Conservation (phyloP, 2,329 filamentous ascomycete species). For the Aspergillus sp. region DNA sequence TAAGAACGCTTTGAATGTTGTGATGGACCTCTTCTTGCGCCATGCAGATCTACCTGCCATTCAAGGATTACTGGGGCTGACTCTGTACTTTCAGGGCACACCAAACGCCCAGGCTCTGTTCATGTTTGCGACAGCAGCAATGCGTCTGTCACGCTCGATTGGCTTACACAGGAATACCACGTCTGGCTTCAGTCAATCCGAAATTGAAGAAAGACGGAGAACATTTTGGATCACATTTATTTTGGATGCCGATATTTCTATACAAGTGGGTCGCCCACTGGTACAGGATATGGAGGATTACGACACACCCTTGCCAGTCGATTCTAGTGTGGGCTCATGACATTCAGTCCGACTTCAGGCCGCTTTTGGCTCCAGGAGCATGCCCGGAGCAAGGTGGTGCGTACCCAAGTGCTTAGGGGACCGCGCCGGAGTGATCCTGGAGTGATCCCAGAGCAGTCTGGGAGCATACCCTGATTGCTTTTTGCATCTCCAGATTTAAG, state of each 20-base stretch:
- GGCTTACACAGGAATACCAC: conserved; percentile 12
- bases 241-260: conserved; percentile 16
- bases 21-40: conserved; percentile 11
- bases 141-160: conserved; percentile 15
- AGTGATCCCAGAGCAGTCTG: no score
- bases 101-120: conserved; percentile 15
- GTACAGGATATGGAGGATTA: conserved; percentile 12
- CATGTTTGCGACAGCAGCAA: conserved; percentile 14
- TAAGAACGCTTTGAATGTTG: conserved; percentile 13
- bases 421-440: no score
- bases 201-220: conserved; percentile 11
- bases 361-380: no score
- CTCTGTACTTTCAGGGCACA: conserved; percentile 16
- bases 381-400: no score
- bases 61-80: conserved; percentile 13
- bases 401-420: no score
- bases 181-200: conserved; percentile 4
- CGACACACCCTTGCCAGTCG: conserved; percentile 7
- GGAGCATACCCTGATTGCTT: no score
- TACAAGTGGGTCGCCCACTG: conserved; percentile 12
- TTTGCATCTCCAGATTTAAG: no score
- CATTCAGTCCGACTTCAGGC: no score
- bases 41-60: conserved; percentile 11
- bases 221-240: conserved; percentile 17
- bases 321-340: background rate